Conservation (phyloP, 148 eudicot species). For the Limonium bicolor region DNA sequence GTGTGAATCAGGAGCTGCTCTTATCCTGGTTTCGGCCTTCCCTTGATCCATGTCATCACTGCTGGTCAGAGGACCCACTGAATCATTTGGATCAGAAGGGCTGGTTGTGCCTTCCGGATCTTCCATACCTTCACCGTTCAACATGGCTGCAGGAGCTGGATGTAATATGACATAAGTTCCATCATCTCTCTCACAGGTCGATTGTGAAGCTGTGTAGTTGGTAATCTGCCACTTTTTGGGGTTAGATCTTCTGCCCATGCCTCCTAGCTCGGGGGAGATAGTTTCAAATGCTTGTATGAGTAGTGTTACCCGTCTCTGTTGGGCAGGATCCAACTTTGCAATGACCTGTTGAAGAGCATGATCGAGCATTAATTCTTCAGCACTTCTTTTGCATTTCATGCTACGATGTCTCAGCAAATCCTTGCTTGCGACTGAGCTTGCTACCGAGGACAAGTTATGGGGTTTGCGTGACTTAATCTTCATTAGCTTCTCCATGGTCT, state of each 20-base stretch:
- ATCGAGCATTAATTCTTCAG: constrained; percentile 86
- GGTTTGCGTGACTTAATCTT: constrained; percentile 14
- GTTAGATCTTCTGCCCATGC: constrained; percentile 31
- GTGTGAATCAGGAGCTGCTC: too few relatives aligned
- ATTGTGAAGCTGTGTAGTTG: neutral
- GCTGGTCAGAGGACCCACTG: too few relatives aligned
- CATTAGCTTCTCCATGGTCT: constrained; percentile 2
- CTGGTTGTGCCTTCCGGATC: too few relatives aligned
- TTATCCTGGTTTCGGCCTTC: too few relatives aligned
- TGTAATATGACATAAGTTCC: neutral
- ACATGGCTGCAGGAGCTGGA: neutral
- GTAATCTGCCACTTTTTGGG: constrained; percentile 8
- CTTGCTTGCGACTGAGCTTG: constrained; percentile 19
- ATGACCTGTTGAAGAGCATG: constrained; percentile 31
- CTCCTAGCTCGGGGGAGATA: constrained; percentile 27
- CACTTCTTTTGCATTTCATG: neutral
- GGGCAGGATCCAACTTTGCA: constrained; percentile 5
- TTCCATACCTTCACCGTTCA: neutral
- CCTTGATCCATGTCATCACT: too few relatives aligned
- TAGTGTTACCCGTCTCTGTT: constrained; percentile 34
- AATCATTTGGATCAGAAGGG: too few relatives aligned
- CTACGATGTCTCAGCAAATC: constrained; percentile 4
- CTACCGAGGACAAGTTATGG: constrained; percentile 1
- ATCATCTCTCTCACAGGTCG: neutral
- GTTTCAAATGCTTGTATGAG: constrained; percentile 85